Evolutionary conservation across 345 rosid species (phyloP), one percentile per base, ranked within the genome.

Genomic region (Garcia nutans): DNA sequence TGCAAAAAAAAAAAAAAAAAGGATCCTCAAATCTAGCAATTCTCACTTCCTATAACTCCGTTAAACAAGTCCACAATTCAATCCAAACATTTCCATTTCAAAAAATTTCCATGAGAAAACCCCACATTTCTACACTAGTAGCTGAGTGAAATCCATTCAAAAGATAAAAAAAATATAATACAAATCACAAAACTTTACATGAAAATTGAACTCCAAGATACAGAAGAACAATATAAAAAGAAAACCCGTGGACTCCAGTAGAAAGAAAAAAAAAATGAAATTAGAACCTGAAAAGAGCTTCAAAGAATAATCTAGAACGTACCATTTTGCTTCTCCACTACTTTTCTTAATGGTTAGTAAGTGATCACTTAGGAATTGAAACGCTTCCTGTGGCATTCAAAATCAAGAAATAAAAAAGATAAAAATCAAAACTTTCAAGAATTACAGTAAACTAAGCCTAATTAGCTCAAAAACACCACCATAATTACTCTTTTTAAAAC

Each of bases 251-350:
- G 49, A 57, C 47, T 65, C 74, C 62, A 56, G 9, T 2, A 20
- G 19, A 24, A 73, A 28, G 1, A 33, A 24, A 0, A 20, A 57
- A 66, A 1, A 26, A 60, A 58, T 45, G 41, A 42, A 0, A 28
- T 22, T 13, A 15, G n/a, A 10, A 44, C 52, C 33, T 13, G 37
- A 6, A n/a, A 57, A 57, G 19, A 37, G 15, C 15, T 23, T 37
- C 17, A 60, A 54, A 63, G 7, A 72, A 49, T 22, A 77, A 70
- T 75, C 71, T 28, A n/a, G 57, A 73, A 59, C 71, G 3, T 77
- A 83, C 84, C 86, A 84, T 84, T 44, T 62, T 73, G 45, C 68
- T 63, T 75, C 73, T 63, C 64, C 63, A 44, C 73, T 33, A 11
- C n/a, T 68, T 23, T 33, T 5, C 37, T 28, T 72, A 26, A 45